Evolutionary conservation across 768 basidiomycete genomes (phyloP).

Genomic region (Mycena amicta): DNA sequence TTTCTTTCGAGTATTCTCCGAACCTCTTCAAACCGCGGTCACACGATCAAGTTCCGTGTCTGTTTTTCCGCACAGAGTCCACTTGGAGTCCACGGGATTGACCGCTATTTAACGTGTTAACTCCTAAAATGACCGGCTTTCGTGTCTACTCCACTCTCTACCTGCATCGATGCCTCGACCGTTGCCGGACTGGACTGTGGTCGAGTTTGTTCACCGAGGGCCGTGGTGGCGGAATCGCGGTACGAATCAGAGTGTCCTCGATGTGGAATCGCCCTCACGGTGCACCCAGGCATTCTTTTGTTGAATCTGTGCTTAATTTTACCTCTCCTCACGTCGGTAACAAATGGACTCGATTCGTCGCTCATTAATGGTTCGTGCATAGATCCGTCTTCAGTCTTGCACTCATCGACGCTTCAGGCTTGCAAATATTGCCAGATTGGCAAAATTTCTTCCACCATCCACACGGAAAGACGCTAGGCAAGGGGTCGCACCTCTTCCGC

Average conservation of each 20-base stretch:
- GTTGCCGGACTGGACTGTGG: conserved; percentile 53
- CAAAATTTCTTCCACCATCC: conserved; percentile 57
- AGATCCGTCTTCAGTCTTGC: neutral
- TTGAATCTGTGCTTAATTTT: conserved; percentile 62
- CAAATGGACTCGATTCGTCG: conserved; percentile 73
- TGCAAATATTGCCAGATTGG: conserved; percentile 72
- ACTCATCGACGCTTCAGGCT: conserved; percentile 42
- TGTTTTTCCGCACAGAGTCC: conserved; percentile 18
- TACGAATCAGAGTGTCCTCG: conserved; percentile 26
- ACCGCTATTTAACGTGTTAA: conserved; percentile 4
- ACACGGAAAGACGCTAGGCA: conserved; percentile 52
- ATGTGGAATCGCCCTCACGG: neutral
- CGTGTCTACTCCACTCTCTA: conserved; percentile 5
- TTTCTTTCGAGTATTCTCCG: neutral
- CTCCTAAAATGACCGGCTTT: conserved; percentile 1
- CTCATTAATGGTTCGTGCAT: conserved; percentile 50
- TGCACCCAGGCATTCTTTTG: conserved; percentile 50
- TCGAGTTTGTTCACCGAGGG: conserved; percentile 61
- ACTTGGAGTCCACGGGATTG: conserved; percentile 22
- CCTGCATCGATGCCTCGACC: conserved; percentile 28
- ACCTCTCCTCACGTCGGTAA: conserved; percentile 64
- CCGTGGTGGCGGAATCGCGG: conserved; percentile 66
- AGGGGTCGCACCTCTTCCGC: neutral
- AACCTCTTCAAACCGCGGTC: neutral
- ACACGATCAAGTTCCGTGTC: neutral